phyloP scores from a whole-genome alignment of 2,329 filamentous ascomycete species.

The Claviceps africana region DNA sequence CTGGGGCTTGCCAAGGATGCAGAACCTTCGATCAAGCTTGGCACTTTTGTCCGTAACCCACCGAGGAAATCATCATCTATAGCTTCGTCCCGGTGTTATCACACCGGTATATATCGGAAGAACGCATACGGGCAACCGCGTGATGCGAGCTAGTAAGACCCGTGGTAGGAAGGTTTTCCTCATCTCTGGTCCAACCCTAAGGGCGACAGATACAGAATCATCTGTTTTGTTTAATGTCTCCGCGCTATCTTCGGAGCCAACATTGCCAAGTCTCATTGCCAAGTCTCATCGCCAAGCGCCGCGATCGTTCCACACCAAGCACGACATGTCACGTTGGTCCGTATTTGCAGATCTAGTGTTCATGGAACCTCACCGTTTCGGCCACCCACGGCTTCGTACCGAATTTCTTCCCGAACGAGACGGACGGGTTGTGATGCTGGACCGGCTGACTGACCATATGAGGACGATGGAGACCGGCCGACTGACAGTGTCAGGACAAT shows the following conservation, averaged over 20 bases:
- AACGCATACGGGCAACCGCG: neutral
- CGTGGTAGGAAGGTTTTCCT: neutral
- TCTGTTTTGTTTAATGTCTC: neutral
- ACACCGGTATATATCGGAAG: neutral
- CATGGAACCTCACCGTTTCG: neutral
- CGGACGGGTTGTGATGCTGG: neutral
- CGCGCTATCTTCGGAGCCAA: no score
- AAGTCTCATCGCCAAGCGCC: neutral
- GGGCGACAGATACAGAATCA: neutral
- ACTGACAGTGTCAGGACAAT: neutral
- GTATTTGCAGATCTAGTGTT: neutral
- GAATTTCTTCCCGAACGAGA: neutral
- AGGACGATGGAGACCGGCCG: neutral
- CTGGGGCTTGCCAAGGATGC: neutral
- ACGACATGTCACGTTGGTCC: neutral
- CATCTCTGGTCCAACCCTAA: no score
- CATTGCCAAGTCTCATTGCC: neutral
- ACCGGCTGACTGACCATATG: neutral
- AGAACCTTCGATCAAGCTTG: neutral
- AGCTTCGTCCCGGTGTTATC: neutral
- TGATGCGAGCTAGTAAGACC: neutral
- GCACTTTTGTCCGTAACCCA: neutral
- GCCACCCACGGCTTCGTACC: neutral
- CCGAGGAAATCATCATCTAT: neutral
- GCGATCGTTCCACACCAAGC: neutral